Percentiles rank a stretch among this genome's conserved stretches.
Evolutionary conservation across 805 yeast species (phyloP).

Genomic region (Vanderwaltozyma yarrowii): DNA sequence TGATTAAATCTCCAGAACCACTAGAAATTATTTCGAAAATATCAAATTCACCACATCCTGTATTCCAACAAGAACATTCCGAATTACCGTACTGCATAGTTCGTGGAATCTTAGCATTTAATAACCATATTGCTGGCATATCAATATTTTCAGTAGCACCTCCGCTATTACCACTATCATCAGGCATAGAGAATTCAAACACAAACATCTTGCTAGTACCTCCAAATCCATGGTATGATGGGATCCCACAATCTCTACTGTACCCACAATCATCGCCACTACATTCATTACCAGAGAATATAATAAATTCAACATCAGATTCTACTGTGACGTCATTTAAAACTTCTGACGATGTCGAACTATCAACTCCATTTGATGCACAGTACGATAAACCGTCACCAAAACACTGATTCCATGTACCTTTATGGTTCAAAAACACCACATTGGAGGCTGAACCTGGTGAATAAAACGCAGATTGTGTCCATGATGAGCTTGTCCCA

Average conservation of each 20-base stretch:
- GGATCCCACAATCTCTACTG: slow-evolving; percentile 66
- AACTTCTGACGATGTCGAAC: slow-evolving; percentile 57
- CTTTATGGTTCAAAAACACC: slow-evolving; percentile 77
- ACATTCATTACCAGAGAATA: slow-evolving; percentile 64
- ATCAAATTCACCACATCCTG: slow-evolving; percentile 98
- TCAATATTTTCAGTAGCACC: slow-evolving; percentile 49
- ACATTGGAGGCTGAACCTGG: slow-evolving; percentile 63
- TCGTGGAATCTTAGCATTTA: slow-evolving; percentile 94
- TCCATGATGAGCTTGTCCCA: slow-evolving; percentile 40
- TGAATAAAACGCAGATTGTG: slow-evolving; percentile 61
- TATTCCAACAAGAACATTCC: slow-evolving; percentile 87
- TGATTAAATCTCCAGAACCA: slow-evolving; percentile 64
- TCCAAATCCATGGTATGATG: slow-evolving; percentile 90
- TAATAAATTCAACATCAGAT: slow-evolving; percentile 70
- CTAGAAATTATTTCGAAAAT: slow-evolving; percentile 75
- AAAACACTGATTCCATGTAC: slow-evolving; percentile 73
- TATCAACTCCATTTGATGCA: slow-evolving; percentile 65
- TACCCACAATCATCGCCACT: slow-evolving; percentile 61
- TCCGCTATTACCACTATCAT: slow-evolving; percentile 39
- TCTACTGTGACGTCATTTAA: slow-evolving; percentile 56
- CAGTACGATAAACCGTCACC: slow-evolving; percentile 89
- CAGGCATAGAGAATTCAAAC: slow-evolving; percentile 91
- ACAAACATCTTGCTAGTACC: slow-evolving; percentile 80
- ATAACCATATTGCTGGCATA: slow-evolving; percentile 97
- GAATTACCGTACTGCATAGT: slow-evolving; percentile 83